Conservation (phyloP, 345 rosid species). For the Eucalyptus decipiens region DNA sequence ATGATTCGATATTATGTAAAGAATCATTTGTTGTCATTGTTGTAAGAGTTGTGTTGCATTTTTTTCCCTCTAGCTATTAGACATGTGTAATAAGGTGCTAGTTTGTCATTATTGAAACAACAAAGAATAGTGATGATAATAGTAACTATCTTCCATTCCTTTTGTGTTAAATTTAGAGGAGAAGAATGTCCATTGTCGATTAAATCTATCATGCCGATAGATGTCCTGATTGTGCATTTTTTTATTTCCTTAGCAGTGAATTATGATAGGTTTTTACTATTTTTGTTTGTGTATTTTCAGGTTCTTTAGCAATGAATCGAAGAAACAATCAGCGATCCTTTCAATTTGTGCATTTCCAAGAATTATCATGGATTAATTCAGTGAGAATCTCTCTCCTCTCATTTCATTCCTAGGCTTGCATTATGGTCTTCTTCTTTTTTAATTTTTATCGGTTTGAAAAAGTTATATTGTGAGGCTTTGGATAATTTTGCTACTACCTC, state of each 20-base stretch:
- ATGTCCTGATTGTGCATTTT: neutral
- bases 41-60: neutral
- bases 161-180: neutral
- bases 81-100: neutral
- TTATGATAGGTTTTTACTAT: neutral
- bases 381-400: neutral
- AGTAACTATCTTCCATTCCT: neutral
- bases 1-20: neutral
- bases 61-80: neutral
- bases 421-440: neutral
- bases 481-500: neutral
- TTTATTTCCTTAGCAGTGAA: neutral
- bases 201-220: neutral
- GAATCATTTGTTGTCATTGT: neutral
- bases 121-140: neutral
- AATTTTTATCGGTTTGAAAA: too few relatives aligned
- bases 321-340: neutral
- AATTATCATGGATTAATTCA: neutral
- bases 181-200: neutral
- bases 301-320: neutral
- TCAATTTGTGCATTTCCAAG: neutral
- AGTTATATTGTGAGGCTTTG: neutral
- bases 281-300: neutral
- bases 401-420: neutral
- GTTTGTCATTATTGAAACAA: neutral